Evolutionary conservation across 2,329 filamentous ascomycete species (phyloP).

Genomic region (Epichloe sibirici): DNA sequence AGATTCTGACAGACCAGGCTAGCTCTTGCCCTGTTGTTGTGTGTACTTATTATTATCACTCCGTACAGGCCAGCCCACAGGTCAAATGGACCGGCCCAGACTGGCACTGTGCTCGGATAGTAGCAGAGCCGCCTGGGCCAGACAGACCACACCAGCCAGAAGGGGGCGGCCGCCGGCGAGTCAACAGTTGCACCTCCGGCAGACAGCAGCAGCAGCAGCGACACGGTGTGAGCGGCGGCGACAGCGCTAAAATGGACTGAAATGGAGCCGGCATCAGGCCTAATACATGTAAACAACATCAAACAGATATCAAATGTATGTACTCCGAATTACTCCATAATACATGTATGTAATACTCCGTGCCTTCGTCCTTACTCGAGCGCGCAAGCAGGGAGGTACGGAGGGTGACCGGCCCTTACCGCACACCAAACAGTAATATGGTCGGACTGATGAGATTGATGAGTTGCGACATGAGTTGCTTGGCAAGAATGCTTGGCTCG

Average conservation of each 20-base stretch:
- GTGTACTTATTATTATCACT: too few relatives aligned
- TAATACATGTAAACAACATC: not conserved
- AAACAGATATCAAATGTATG: too few relatives aligned
- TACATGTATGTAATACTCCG: too few relatives aligned
- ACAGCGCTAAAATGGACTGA: not conserved
- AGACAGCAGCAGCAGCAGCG: not conserved
- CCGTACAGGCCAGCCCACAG: not conserved
- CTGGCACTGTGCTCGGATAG: constrained; percentile 1
- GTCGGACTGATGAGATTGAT: not conserved
- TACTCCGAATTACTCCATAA: too few relatives aligned
- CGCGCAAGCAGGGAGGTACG: not conserved
- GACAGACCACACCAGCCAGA: not conserved
- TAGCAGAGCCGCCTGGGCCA: not conserved
- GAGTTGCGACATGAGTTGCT: not conserved
- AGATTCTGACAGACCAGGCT: not conserved
- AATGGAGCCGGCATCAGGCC: not conserved
- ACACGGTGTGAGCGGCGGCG: not conserved
- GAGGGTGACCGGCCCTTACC: too few relatives aligned
- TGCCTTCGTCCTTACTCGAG: not conserved
- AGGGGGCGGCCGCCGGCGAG: too few relatives aligned
- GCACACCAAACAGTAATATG: too few relatives aligned
- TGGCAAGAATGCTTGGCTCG: not conserved
- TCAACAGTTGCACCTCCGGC: too few relatives aligned
- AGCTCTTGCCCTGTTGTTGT: not conserved
- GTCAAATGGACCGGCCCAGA: not conserved